A percentile compares a stretch with the other conserved stretches of the same genome.
phyloP scores from a whole-genome alignment of 768 basidiomycete species.

The Termitomyces sp. region DNA sequence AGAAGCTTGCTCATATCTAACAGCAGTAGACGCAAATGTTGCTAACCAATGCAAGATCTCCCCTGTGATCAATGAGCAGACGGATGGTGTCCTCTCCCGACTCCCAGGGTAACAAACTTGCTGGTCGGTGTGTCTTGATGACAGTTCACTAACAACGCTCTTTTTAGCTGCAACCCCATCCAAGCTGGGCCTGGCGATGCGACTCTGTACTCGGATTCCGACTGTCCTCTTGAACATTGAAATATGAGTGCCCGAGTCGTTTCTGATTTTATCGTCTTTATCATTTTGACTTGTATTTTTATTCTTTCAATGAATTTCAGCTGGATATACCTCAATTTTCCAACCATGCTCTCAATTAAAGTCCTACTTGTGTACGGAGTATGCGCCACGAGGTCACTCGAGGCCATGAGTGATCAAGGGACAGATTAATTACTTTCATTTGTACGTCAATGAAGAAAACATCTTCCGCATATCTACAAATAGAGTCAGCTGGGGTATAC shows the following conservation, averaged over 20 bases:
- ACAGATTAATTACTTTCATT: not conserved
- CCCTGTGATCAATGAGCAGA: slow-evolving; percentile 23
- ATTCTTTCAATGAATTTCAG: not conserved
- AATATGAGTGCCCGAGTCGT: not conserved
- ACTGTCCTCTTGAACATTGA: slow-evolving; percentile 18
- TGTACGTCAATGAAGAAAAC: not conserved
- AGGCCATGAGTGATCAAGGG: not conserved
- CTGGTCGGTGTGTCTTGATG: not conserved
- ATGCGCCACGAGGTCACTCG: not conserved
- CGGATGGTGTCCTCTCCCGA: slow-evolving; percentile 17
- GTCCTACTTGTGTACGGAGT: not conserved
- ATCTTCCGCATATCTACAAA: not conserved
- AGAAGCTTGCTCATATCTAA: slow-evolving; percentile 34
- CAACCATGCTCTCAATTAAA: not conserved
- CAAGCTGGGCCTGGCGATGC: slow-evolving; percentile 33
- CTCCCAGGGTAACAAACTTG: slow-evolving; percentile 23
- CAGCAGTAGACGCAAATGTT: slow-evolving; percentile 19
- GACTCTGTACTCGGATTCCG: slow-evolving; percentile 22
- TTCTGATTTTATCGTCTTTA: not conserved
- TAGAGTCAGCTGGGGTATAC: not conserved
- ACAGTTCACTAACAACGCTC: not conserved
- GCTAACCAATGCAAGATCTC: slow-evolving; percentile 25
- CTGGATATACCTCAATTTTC: not conserved
- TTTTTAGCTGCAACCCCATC: slow-evolving; percentile 31
- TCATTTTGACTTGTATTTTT: not conserved